phyloP scores from a whole-genome alignment of 2,329 filamentous ascomycete genomes.

The Tolypocladium amazonense region DNA sequence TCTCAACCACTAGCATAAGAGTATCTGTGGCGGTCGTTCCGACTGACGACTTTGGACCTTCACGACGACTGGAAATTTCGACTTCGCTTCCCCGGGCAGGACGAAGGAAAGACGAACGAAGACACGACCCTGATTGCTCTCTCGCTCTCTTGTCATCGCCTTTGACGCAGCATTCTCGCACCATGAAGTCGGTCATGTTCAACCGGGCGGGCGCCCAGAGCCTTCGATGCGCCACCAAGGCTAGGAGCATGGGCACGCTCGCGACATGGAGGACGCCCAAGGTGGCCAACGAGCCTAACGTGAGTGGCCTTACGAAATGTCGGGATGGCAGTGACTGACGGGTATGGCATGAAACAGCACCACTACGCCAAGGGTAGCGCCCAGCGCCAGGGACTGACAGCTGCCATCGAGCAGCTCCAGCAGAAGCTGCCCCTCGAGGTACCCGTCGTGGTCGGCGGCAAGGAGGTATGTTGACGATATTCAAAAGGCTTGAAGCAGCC shows the following conservation, averaged over 20 bases:
- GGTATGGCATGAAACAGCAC: conserved; percentile 46
- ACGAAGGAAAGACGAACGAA: not conserved
- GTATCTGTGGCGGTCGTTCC: not conserved
- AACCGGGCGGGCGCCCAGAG: conserved; percentile 20
- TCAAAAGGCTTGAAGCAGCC: not conserved
- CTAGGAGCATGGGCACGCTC: conserved; percentile 42
- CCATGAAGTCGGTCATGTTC: conserved; percentile 24
- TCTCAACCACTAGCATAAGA: not conserved
- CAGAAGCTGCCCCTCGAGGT: conserved; percentile 63
- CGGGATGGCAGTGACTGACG: not conserved
- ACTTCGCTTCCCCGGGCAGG: not conserved
- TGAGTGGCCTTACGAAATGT: conserved; percentile 34
- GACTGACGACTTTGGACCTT: not conserved
- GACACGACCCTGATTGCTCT: not conserved
- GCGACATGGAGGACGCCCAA: conserved; percentile 82
- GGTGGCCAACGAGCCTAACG: conserved; percentile 91
- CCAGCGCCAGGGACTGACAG: conserved; percentile 65
- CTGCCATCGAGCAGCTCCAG: conserved; percentile 61
- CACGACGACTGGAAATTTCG: not conserved
- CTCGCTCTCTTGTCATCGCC: not conserved
- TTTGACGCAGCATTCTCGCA: not conserved
- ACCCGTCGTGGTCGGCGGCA: conserved; percentile 74
- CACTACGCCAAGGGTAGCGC: conserved; percentile 78
- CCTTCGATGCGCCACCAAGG: conserved; percentile 17
- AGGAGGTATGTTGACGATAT: conserved; percentile 46